phyloP scores from a whole-genome alignment of 2,329 filamentous ascomycete species.

The Phaeophleospora eucalypticola region DNA sequence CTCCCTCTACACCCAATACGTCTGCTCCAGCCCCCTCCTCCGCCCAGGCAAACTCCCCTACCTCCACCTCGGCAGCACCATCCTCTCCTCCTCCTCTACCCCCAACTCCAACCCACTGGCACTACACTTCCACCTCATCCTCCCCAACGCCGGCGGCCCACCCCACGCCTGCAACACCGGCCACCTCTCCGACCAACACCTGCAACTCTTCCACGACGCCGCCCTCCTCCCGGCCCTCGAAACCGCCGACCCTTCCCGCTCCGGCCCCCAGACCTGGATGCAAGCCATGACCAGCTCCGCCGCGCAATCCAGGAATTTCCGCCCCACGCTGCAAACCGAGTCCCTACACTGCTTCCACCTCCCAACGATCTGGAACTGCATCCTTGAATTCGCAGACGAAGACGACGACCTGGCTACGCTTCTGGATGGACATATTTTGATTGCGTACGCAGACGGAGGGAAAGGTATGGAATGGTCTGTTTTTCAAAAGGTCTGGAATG shows the following conservation, averaged over 20 bases:
- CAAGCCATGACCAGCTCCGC: conserved; percentile 21
- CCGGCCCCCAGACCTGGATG: conserved; percentile 16
- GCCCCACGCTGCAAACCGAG: conserved; percentile 15
- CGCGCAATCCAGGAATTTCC: conserved; percentile 5
- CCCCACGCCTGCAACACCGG: conserved; percentile 9
- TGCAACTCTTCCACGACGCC: conserved; percentile 17
- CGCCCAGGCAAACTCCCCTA: conserved; percentile 18
- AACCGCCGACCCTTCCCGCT: conserved; percentile 14
- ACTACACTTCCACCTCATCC: conserved; percentile 21
- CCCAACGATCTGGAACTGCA: conserved; percentile 15
- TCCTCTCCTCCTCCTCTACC: conserved; percentile 6
- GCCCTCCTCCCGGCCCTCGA: conserved; percentile 17
- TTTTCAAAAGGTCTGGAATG: conserved; percentile 10
- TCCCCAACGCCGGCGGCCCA: conserved; percentile 14
- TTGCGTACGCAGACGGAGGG: conserved; percentile 11
- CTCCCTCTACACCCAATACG: conserved; percentile 17
- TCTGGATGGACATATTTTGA: conserved; percentile 6
- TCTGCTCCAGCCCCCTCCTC: conserved; percentile 12
- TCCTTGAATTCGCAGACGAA: conserved; percentile 10
- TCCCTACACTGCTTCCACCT: conserved; percentile 19
- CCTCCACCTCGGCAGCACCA: conserved; percentile 19
- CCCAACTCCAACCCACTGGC: conserved; percentile 13
- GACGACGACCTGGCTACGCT: conserved; percentile 7
- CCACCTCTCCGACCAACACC: conserved; percentile 10
- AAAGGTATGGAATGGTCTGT: conserved; percentile 7